Conservation (phyloP, 345 rosid species). For the Excoecaria cochinchinensis region DNA sequence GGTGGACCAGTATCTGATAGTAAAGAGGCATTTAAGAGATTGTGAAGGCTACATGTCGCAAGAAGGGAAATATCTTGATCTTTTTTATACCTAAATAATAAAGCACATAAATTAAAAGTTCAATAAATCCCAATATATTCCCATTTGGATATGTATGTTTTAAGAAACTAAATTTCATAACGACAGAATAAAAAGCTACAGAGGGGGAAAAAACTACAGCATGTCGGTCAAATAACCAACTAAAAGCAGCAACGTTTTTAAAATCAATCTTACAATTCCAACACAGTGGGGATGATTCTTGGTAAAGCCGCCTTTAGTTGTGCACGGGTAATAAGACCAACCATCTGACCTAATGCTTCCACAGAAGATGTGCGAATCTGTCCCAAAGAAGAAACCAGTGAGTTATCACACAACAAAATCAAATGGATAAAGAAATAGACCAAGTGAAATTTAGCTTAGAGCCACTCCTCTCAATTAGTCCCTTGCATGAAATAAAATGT, state of each 20-base stretch:
- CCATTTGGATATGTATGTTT: neutral
- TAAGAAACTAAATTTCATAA: neutral
- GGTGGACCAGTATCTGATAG: slow-evolving; percentile 95
- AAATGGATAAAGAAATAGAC: neutral
- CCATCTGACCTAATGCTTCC: slow-evolving; percentile 97
- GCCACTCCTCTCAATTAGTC: neutral
- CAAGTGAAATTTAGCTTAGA: neutral
- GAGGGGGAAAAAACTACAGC: neutral
- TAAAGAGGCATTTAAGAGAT: slow-evolving; percentile 68
- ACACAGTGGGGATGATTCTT: slow-evolving; percentile 76
- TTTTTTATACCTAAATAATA: slow-evolving; percentile 64
- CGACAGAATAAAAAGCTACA: slow-evolving; percentile 1
- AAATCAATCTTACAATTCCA: slow-evolving; percentile 71
- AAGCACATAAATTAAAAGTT: slow-evolving; percentile 15
- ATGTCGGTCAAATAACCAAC: neutral
- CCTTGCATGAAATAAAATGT: neutral
- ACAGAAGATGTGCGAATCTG: slow-evolving; percentile 87
- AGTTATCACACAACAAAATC: slow-evolving; percentile 3
- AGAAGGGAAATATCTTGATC: slow-evolving; percentile 80
- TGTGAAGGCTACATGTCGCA: slow-evolving; percentile 83
- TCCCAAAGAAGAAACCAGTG: slow-evolving; percentile 30
- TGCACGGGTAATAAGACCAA: slow-evolving; percentile 78
- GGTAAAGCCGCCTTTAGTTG: slow-evolving; percentile 91
- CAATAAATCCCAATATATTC: slow-evolving; percentile 9
- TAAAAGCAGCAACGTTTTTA: neutral